Conservation (phyloP, 2,329 filamentous ascomycete genomes). For the Mariannaea elegans region DNA sequence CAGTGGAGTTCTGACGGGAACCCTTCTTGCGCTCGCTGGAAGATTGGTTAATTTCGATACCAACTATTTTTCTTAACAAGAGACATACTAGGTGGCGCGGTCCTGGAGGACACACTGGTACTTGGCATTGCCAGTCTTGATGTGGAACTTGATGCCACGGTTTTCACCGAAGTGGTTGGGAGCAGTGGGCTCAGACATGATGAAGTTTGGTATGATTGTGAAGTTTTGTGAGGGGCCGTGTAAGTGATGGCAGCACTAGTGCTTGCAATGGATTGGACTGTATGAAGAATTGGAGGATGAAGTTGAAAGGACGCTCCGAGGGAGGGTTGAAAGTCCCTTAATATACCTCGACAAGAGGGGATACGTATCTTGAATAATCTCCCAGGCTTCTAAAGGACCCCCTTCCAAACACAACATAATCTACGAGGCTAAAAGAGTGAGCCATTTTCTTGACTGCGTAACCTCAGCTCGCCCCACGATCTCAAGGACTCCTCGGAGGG, state of each 20-base stretch:
- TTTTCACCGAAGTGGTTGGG: conserved; percentile 47
- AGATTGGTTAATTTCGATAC: conserved; percentile 24
- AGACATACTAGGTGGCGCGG: conserved; percentile 54
- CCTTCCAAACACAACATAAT: conserved; percentile 8
- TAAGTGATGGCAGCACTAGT: conserved; percentile 14
- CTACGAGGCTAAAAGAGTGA: conserved; percentile 39
- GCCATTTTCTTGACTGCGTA: conserved; percentile 38
- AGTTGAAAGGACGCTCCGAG: background rate
- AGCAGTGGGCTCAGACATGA: conserved; percentile 35
- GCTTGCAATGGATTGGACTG: background rate
- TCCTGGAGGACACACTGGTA: conserved; percentile 55
- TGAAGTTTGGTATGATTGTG: conserved; percentile 18
- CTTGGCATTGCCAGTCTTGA: conserved; percentile 53
- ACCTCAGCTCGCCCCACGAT: conserved; percentile 41
- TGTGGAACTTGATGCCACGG: conserved; percentile 55
- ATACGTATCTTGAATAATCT: conserved; percentile 37
- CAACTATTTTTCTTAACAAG: background rate
- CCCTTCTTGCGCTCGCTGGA: conserved; percentile 53
- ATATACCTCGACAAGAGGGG: conserved; percentile 37
- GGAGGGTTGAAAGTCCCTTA: conserved; percentile 28
- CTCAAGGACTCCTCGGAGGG: conserved; percentile 29
- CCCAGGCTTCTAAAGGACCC: conserved; percentile 18
- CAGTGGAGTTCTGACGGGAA: conserved; percentile 46
- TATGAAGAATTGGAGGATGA: conserved; percentile 2
- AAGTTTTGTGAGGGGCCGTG: conserved; percentile 1